Percentiles rank a stretch among this genome's conserved stretches.
These are phyloP conservation scores for Penicillium malachiteum DNA, from an alignment of 495 filamentous ascomycete species.

Conservation along the genomic window DNA sequence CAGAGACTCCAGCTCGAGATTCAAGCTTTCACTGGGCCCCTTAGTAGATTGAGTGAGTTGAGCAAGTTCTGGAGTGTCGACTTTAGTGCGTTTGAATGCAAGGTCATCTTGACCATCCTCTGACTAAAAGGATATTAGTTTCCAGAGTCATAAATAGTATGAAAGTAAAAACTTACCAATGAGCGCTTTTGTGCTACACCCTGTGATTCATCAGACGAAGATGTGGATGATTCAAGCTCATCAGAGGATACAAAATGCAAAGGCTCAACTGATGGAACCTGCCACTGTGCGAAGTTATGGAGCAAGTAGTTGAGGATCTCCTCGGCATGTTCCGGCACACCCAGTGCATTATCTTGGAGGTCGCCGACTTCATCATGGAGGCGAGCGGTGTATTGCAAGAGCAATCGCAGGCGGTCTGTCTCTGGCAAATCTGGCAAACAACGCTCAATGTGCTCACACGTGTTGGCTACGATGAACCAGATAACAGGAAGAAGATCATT, in stretches of 20 bases:
- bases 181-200: slow-evolving; percentile 30
- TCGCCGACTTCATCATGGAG: slow-evolving; percentile 47
- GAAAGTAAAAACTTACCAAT: slow-evolving; percentile 30
- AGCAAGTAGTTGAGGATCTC: slow-evolving; percentile 40
- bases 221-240: slow-evolving; percentile 18
- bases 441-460: slow-evolving; percentile 56
- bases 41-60: slow-evolving; percentile 38
- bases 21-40: slow-evolving; percentile 31
- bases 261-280: slow-evolving; percentile 42
- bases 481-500: slow-evolving; percentile 49
- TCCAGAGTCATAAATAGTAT: neutral
- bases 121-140: slow-evolving; percentile 17
- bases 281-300: slow-evolving; percentile 41
- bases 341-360: slow-evolving; percentile 46
- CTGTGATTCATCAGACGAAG: slow-evolving; percentile 19
- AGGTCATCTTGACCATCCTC: slow-evolving; percentile 29
- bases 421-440: slow-evolving; percentile 47
- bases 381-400: slow-evolving; percentile 40
- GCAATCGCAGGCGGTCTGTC: slow-evolving; percentile 35
- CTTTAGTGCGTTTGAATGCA: slow-evolving; percentile 32
- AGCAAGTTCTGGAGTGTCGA: slow-evolving; percentile 31
- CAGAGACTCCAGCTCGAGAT: slow-evolving; percentile 30
- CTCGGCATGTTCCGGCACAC: slow-evolving; percentile 45
- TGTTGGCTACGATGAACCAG: slow-evolving; percentile 51
- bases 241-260: slow-evolving; percentile 31